phyloP scores from a whole-genome alignment of 495 filamentous ascomycete genomes.

The Xylaria palmicola region DNA sequence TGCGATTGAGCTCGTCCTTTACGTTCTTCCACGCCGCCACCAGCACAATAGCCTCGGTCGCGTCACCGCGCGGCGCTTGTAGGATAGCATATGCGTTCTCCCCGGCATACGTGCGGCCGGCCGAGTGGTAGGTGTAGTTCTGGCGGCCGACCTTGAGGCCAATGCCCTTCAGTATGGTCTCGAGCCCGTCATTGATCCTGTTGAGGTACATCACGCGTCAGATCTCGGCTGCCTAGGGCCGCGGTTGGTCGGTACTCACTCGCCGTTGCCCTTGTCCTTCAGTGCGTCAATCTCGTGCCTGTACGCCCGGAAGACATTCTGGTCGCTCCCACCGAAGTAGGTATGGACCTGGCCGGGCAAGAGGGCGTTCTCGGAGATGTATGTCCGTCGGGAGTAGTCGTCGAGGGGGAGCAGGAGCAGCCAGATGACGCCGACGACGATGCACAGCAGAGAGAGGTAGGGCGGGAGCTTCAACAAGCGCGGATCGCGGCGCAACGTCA shows the following conservation, averaged over 20 bases:
- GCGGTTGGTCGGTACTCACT: constrained; percentile 33
- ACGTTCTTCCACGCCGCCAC: constrained; percentile 87
- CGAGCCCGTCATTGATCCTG: constrained; percentile 68
- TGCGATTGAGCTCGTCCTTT: constrained; percentile 75
- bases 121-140: constrained; percentile 72
- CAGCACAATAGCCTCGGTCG: constrained; percentile 95
- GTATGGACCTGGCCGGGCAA: constrained; percentile 96
- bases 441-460: constrained; percentile 82
- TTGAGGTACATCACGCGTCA: background rate
- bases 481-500: constrained; percentile 62
- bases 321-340: constrained; percentile 93
- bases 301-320: constrained; percentile 92
- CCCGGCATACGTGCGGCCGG: constrained; percentile 69
- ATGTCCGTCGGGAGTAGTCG: constrained; percentile 87
- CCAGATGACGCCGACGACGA: constrained; percentile 87
- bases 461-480: constrained; percentile 71
- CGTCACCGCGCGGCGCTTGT: constrained; percentile 93
- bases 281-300: constrained; percentile 75
- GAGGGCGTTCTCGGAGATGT: constrained; percentile 97
- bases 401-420: constrained; percentile 90
- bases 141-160: constrained; percentile 86
- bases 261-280: constrained; percentile 48
- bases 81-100: constrained; percentile 94
- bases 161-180: constrained; percentile 68
- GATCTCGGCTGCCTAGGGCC: background rate